These are phyloP conservation scores for Eustoma russellianum DNA, from an alignment of 257 asterid genomes.

Conservation along the genomic window DNA sequence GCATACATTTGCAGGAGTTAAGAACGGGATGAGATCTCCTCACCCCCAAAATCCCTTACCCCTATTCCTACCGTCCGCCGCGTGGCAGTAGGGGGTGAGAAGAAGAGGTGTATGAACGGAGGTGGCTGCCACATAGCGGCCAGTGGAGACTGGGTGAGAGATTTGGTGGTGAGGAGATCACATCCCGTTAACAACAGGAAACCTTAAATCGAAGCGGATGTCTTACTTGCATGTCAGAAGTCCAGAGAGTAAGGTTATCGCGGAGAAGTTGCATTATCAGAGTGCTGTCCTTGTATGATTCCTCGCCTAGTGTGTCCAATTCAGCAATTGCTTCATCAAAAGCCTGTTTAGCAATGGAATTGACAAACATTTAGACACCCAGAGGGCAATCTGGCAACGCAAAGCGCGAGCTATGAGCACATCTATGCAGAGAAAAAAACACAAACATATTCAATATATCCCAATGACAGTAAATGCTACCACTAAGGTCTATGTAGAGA, in stretches of 20 bases:
- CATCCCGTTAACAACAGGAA: too few species aligned
- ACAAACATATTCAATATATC: too few species aligned
- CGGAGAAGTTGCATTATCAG: constrained; percentile 87
- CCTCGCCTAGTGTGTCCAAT: constrained; percentile 87
- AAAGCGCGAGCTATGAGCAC: background rate
- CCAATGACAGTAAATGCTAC: too few species aligned
- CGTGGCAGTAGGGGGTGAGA: too few species aligned
- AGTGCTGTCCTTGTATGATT: constrained; percentile 97
- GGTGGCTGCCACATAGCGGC: too few species aligned
- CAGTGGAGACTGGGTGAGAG: too few species aligned
- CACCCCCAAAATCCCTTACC: too few species aligned
- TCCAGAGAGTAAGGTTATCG: constrained; percentile 80
- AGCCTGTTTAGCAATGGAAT: constrained; percentile 32
- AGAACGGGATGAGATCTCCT: too few species aligned
- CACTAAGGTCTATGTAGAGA: too few species aligned
- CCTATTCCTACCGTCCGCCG: too few species aligned
- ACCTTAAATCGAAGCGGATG: background rate
- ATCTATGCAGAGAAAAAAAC: background rate
- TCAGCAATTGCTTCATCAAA: constrained; percentile 89
- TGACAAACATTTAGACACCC: background rate
- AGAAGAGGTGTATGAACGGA: too few species aligned
- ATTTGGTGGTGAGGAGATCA: too few species aligned
- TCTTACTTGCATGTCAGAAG: constrained; percentile 78
- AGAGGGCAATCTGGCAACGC: background rate
- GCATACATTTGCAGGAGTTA: background rate